Evolutionary conservation across 1,139 yeast species (phyloP).

Genomic region (Blastobotrys serpentis): DNA sequence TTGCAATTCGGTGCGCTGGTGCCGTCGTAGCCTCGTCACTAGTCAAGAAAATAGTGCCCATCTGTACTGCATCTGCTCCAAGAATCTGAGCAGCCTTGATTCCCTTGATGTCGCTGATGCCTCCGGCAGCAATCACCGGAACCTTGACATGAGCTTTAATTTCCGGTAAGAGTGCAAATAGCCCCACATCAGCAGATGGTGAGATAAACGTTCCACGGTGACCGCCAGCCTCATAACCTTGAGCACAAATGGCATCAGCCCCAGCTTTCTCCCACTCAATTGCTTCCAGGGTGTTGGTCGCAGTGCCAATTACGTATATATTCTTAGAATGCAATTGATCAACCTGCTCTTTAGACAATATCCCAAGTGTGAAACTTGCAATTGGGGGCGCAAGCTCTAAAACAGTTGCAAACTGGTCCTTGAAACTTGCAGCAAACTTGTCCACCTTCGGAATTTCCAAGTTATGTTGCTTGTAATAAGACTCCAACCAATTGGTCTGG

Average conservation of each 20-base stretch:
- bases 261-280: slow-evolving; percentile 33
- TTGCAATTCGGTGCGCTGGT: slow-evolving; percentile 17
- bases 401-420: slow-evolving; percentile 24
- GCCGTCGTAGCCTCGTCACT: slow-evolving; percentile 21
- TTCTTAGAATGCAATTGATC: slow-evolving; percentile 34
- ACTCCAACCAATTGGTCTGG: slow-evolving; percentile 21
- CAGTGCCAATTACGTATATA: slow-evolving; percentile 43
- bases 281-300: slow-evolving; percentile 47
- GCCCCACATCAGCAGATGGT: slow-evolving; percentile 29
- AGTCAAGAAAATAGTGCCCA: slow-evolving; percentile 35
- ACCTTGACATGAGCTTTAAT: slow-evolving; percentile 45
- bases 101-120: slow-evolving; percentile 41
- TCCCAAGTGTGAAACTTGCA: slow-evolving; percentile 48
- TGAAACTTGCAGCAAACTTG: slow-evolving; percentile 23
- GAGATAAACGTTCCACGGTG: slow-evolving; percentile 42
- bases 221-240: slow-evolving; percentile 57
- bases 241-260: slow-evolving; percentile 47
- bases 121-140: slow-evolving; percentile 49
- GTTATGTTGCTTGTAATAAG: slow-evolving; percentile 17
- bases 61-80: slow-evolving; percentile 47
- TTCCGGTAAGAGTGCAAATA: slow-evolving; percentile 35
- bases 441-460: slow-evolving; percentile 19
- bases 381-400: slow-evolving; percentile 36
- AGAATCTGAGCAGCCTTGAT: slow-evolving; percentile 35
- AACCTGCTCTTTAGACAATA: slow-evolving; percentile 38